Base-by-base conservation (phyloP, 2,329 filamentous ascomycete species). In the Curvularia verruculosa region DNA sequence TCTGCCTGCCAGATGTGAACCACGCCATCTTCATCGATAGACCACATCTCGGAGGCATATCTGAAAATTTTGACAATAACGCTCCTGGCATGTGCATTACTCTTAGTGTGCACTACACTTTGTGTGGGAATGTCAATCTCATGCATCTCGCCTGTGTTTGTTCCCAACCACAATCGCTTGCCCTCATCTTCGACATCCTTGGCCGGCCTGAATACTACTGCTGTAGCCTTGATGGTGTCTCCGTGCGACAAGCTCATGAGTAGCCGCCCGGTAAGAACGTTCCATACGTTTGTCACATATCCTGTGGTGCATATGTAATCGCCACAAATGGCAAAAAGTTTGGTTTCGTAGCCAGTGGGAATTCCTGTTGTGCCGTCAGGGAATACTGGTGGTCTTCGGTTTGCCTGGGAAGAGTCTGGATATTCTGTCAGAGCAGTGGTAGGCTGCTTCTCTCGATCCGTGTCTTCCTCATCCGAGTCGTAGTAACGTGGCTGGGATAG, bases 41-140 rank as follows among this genome's bases (percentile, higher is more conserved):
- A 93, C 95, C 95, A 99, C 74, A 99, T 85, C 69, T 97, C 91
- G 64, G 92, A 91, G 60, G 87, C 89, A 74, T 96, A 89, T 37
- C 95, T 87, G 71, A 91, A 89, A 40, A 99, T 96, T 67, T 88
- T 91, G 61, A 91, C 85, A 49, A 99, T 85, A 65, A 96, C 91
- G 59, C 87, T 84, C 40, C 91, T 87, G 7, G 87, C 86, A 68
- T 98, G 95, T 2, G 90, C 90, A 49, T 83, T 87, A 2, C 84
- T 79, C 67, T 89, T 91, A 18, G 84, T 89, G 26, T 84, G 82
- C 13, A 91, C 81, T 44, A 96, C 82, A 34, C 84, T 86, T 70
- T 93, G 88, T 0, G 87, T 88, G 2, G 82, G 80, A 52, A 98
- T 85, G 73, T 99, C 93, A 43, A 96, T 84, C 77, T 99, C 95